Percentiles rank a stretch among this genome's conserved stretches.
Conservation (phyloP, 2,329 filamentous ascomycete species). For the Pseudocercospora fuligena region DNA sequence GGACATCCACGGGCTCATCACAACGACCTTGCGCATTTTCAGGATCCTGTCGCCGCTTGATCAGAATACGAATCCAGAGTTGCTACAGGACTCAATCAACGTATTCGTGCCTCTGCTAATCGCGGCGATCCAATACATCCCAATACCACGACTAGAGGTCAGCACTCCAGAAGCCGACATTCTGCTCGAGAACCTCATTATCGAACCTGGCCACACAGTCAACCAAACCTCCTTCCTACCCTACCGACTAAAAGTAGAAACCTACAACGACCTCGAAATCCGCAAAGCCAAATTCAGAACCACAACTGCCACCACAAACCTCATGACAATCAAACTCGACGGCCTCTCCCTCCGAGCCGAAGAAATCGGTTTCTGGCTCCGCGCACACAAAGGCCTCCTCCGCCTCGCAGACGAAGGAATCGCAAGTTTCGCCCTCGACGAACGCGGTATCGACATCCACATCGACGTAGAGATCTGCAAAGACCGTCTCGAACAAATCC, state of each 20-base stretch:
- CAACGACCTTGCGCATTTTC: slow-evolving; percentile 69
- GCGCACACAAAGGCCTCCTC: slow-evolving; percentile 75
- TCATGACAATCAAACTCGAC: slow-evolving; percentile 77
- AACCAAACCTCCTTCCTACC: slow-evolving; percentile 89
- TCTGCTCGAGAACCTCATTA: slow-evolving; percentile 84
- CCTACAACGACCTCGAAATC: slow-evolving; percentile 84
- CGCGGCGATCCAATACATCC: slow-evolving; percentile 80
- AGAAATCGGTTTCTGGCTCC: slow-evolving; percentile 88
- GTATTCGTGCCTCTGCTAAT: slow-evolving; percentile 81
- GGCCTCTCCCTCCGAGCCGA: slow-evolving; percentile 83
- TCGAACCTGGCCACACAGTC: slow-evolving; percentile 84
- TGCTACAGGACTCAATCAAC: slow-evolving; percentile 76
- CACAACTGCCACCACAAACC: slow-evolving; percentile 67
- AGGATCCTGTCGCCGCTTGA: slow-evolving; percentile 70
- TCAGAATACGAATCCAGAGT: slow-evolving; percentile 68
- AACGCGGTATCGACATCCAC: slow-evolving; percentile 83
- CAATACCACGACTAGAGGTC: slow-evolving; percentile 88
- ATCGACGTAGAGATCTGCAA: slow-evolving; percentile 83
- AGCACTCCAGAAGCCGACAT: slow-evolving; percentile 83
- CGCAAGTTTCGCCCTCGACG: slow-evolving; percentile 82
- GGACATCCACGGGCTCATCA: slow-evolving; percentile 71
- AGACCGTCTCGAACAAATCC: slow-evolving; percentile 77
- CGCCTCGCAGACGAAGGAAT: slow-evolving; percentile 82
- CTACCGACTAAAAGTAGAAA: slow-evolving; percentile 78
- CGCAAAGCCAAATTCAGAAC: slow-evolving; percentile 76